Evolutionary conservation across 345 rosid species (phyloP).

Genomic region (Physaria fendleri): DNA sequence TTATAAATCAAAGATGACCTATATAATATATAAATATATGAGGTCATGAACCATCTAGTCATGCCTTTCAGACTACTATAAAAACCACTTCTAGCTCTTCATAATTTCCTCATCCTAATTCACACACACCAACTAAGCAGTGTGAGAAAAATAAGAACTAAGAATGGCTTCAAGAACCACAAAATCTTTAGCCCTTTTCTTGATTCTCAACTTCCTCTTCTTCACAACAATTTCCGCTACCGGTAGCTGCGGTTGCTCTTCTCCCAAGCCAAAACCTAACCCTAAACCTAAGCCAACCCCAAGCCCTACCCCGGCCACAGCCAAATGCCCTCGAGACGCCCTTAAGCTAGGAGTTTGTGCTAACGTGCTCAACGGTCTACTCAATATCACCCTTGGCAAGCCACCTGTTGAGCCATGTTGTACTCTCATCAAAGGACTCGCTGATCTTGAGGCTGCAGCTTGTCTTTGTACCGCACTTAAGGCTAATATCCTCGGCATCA

Average conservation of each 20-base stretch:
- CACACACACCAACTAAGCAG: background rate
- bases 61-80: constrained; percentile 32
- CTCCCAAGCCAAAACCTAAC: constrained; percentile 40
- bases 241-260: constrained; percentile 38
- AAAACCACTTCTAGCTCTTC: constrained; percentile 24
- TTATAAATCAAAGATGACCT: background rate
- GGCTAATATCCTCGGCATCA: constrained; percentile 42
- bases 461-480: constrained; percentile 57
- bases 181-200: constrained; percentile 40
- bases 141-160: background rate
- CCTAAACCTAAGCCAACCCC: constrained; percentile 34
- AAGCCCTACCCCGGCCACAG: constrained; percentile 22
- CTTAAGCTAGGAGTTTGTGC: constrained; percentile 44
- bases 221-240: constrained; percentile 39
- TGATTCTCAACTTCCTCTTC: constrained; percentile 47
- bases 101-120: constrained; percentile 11
- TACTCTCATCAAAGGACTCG: constrained; percentile 36
- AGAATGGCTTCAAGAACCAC: constrained; percentile 45
- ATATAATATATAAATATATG: no score
- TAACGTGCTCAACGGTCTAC: constrained; percentile 32
- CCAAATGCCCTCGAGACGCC: no score
- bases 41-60: constrained; percentile 7
- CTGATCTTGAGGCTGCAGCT: constrained; percentile 44
- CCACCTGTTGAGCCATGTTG: constrained; percentile 47
- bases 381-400: constrained; percentile 32